These are phyloP conservation scores for Luffa aegyptiaca DNA, from an alignment of 306 rosid species.

Conservation along the genomic window DNA sequence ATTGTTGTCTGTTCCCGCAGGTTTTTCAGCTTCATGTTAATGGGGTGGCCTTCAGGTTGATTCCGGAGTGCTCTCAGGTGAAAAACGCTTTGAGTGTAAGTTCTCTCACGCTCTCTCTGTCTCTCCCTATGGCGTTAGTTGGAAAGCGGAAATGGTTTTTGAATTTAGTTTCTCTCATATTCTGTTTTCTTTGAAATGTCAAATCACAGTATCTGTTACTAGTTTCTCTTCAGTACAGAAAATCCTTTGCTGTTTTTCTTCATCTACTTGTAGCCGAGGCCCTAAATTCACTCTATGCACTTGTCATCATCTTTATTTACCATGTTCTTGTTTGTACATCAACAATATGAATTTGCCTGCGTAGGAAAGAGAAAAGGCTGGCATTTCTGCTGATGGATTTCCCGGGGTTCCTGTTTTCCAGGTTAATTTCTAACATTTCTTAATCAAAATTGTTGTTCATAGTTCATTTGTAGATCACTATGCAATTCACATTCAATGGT, in stretches of 20 bases:
- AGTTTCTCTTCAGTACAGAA: neutral
- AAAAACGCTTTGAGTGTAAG: constrained; percentile 60
- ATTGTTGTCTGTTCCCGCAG: constrained; percentile 20
- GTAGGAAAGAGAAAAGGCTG: constrained; percentile 70
- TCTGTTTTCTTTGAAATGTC: neutral
- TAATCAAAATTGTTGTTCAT: constrained; percentile 3
- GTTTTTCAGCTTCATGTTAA: constrained; percentile 79
- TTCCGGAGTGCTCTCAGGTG: constrained; percentile 76
- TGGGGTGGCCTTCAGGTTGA: constrained; percentile 83
- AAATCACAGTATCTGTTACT: neutral
- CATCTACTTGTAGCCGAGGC: neutral
- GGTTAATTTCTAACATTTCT: constrained; percentile 38
- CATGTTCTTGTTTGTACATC: neutral
- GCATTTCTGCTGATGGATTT: constrained; percentile 47
- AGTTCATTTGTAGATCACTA: neutral
- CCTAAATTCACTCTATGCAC: neutral
- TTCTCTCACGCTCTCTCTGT: neutral
- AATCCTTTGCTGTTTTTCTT: neutral
- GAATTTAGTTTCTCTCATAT: neutral
- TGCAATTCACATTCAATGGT: neutral
- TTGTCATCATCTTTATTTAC: neutral
- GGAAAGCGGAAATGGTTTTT: neutral
- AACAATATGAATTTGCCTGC: constrained; percentile 5
- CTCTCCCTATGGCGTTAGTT: neutral
- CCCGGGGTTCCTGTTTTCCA: constrained; percentile 87